Evolutionary conservation across 2,329 filamentous ascomycete species (phyloP).

Genomic region (Xylaria sp.): DNA sequence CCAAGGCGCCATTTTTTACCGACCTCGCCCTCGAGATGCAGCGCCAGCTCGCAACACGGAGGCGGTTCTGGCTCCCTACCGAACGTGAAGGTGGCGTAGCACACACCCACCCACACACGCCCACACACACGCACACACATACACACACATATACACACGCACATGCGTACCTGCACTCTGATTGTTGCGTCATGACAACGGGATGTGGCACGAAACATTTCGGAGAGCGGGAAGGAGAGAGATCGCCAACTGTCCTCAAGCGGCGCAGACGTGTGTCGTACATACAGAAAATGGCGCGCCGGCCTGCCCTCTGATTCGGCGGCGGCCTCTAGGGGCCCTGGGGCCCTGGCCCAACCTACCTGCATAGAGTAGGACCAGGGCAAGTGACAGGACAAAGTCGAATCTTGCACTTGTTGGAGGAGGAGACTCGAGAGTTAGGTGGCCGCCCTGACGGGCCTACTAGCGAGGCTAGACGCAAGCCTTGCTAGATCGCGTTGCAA

Average conservation of each 20-base stretch:
- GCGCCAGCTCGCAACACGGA: background rate
- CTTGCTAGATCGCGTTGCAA: slow-evolving; percentile 42
- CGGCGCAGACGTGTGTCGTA: slow-evolving; percentile 37
- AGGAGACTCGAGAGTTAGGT: background rate
- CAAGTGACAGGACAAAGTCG: background rate
- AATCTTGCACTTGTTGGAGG: background rate
- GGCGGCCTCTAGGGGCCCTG: background rate
- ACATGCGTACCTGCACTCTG: slow-evolving; percentile 20
- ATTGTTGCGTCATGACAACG: slow-evolving; percentile 26
- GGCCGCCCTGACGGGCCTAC: background rate
- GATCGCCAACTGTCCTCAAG: slow-evolving; percentile 28
- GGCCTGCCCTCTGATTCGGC: slow-evolving; percentile 34
- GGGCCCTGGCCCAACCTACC: background rate
- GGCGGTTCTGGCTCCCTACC: background rate
- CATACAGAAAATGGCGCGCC: slow-evolving; percentile 39
- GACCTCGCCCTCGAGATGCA: background rate
- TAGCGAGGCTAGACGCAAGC: slow-evolving; percentile 18
- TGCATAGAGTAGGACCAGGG: background rate
- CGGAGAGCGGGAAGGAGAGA: slow-evolving; percentile 27
- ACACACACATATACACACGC: slow-evolving; percentile 4
- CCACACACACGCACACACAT: slow-evolving; percentile 18
- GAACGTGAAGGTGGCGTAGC: background rate
- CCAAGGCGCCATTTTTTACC: background rate
- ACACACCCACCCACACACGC: slow-evolving; percentile 2
- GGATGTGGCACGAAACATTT: slow-evolving; percentile 25